phyloP scores from a whole-genome alignment of 371 early-diverging fungal genomes.

The Actinomucor elegans region DNA sequence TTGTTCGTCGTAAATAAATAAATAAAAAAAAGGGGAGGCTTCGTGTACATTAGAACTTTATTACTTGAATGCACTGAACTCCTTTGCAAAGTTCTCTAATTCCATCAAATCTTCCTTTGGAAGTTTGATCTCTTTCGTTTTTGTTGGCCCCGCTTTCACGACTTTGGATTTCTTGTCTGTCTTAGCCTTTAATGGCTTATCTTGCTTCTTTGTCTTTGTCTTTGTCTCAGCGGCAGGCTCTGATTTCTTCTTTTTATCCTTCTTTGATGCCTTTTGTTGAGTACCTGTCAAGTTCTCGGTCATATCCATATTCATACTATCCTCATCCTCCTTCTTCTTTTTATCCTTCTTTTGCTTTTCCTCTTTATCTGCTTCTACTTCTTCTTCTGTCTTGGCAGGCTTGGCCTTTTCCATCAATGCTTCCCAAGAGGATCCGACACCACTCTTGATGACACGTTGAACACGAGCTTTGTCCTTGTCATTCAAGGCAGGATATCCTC shows the following conservation, averaged over 20 bases:
- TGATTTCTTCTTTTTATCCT: conserved; percentile 3
- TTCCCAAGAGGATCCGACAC: conserved; percentile 44
- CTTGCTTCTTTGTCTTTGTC: conserved; percentile 4
- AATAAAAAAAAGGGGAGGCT: no score
- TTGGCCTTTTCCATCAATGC: conserved; percentile 37
- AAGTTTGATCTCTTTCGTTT: conserved; percentile 14
- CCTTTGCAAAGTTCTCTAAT: conserved; percentile 26
- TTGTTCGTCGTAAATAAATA: conserved; percentile 33
- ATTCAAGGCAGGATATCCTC: conserved; percentile 34
- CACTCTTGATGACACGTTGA: conserved; percentile 43
- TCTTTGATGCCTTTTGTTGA: conserved; percentile 17
- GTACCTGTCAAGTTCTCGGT: conserved; percentile 20
- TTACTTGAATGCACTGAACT: conserved; percentile 21
- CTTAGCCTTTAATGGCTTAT: conserved; percentile 4
- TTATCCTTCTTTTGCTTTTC: conserved; percentile 27
- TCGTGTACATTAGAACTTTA: neutral
- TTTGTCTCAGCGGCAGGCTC: conserved; percentile 1
- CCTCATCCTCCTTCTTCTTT: conserved; percentile 33
- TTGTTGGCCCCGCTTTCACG: conserved; percentile 7
- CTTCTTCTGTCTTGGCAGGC: conserved; percentile 38
- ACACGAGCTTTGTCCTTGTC: conserved; percentile 51
- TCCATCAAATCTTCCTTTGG: conserved; percentile 29
- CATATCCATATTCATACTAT: conserved; percentile 24
- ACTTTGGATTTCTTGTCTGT: conserved; percentile 15
- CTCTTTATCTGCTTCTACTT: conserved; percentile 33